These are phyloP conservation scores for Phytophthora fragariaefolia DNA, from an alignment of 352 stramenopile genomes.

Conservation along the genomic window DNA sequence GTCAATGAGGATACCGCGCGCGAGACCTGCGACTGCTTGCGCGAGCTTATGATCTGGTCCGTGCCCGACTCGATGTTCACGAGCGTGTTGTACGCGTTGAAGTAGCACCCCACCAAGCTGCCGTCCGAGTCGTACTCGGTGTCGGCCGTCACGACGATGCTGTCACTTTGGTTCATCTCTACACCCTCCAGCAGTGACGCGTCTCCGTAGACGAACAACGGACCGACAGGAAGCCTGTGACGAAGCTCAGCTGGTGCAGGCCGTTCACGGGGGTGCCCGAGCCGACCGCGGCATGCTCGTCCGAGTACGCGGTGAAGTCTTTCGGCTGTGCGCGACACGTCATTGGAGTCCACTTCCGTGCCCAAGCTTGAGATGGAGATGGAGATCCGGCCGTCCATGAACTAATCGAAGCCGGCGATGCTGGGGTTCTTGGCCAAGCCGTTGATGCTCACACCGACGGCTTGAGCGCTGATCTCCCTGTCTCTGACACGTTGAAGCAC, in stretches of 20 bases:
- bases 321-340: constrained; percentile 46
- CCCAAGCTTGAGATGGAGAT: constrained; percentile 52
- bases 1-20: constrained; percentile 56
- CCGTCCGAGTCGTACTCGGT: constrained; percentile 55
- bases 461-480: constrained; percentile 47
- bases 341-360: constrained; percentile 48
- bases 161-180: constrained; percentile 63
- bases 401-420: constrained; percentile 41
- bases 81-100: constrained; percentile 55
- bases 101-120: constrained; percentile 49
- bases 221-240: constrained; percentile 67
- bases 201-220: constrained; percentile 71
- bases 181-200: constrained; percentile 48
- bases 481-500: constrained; percentile 58
- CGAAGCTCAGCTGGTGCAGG: constrained; percentile 70
- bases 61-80: constrained; percentile 71
- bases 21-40: constrained; percentile 66
- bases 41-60: constrained; percentile 70
- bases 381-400: constrained; percentile 53
- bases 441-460: constrained; percentile 56
- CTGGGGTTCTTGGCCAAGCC: constrained; percentile 51
- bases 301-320: constrained; percentile 43
- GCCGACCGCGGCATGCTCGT: constrained; percentile 43
- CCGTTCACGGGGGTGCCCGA: constrained; percentile 66
- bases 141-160: constrained; percentile 40